Percentiles rank a stretch among this genome's conserved stretches.
These are phyloP conservation scores for Chlamydomonas schloesseri DNA, from an alignment of 139 green algal species.

Conservation along the genomic window DNA sequence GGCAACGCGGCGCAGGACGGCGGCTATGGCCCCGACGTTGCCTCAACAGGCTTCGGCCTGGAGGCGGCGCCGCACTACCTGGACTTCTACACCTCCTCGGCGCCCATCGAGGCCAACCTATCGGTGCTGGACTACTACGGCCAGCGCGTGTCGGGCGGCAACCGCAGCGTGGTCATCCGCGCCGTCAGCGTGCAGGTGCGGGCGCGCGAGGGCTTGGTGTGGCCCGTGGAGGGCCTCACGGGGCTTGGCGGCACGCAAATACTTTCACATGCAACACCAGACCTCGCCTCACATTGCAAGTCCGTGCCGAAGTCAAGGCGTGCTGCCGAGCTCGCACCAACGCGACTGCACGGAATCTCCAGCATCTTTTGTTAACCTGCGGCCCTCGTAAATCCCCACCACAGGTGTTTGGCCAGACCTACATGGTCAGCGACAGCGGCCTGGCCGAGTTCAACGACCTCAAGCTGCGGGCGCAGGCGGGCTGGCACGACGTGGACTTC, in stretches of 20 bases:
- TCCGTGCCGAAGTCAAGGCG: too few relatives aligned
- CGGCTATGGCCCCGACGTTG: conserved; percentile 7
- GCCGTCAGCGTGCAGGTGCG: conserved; percentile 10
- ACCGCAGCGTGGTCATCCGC: conserved; percentile 19
- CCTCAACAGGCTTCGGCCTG: background rate
- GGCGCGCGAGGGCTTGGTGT: background rate
- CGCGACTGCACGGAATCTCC: too few relatives aligned
- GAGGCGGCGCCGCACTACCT: background rate
- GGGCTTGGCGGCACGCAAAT: too few relatives aligned
- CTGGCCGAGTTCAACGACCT: conserved; percentile 4
- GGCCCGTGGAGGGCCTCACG: too few relatives aligned
- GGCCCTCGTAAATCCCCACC: background rate
- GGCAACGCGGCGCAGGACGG: background rate
- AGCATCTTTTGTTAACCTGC: too few relatives aligned
- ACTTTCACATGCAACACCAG: too few relatives aligned
- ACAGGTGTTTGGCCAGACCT: conserved; percentile 28
- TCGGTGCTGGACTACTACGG: conserved; percentile 14
- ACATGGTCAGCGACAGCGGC: conserved; percentile 1
- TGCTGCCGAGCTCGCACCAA: too few relatives aligned
- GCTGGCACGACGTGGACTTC: conserved; percentile 40
- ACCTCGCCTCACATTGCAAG: too few relatives aligned
- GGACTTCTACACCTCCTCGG: conserved; percentile 14
- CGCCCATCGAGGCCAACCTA: background rate
- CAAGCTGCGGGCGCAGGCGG: conserved; percentile 6
- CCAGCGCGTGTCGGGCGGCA: conserved; percentile 7